These are phyloP conservation scores for Dictyostelium capitatum DNA, from an alignment of 78 protist species.

Conservation along the genomic window DNA sequence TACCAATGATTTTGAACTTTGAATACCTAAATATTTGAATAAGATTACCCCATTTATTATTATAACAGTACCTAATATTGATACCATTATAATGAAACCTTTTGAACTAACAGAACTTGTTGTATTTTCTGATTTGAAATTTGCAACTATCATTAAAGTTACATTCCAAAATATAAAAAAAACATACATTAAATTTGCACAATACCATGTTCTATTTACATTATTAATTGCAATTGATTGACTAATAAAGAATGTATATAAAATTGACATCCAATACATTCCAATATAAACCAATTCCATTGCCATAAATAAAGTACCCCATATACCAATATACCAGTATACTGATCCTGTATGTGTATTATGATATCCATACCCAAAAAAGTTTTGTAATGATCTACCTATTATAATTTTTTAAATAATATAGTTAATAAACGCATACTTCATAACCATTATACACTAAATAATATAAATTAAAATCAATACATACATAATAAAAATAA, in stretches of 20 bases:
- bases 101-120: neutral
- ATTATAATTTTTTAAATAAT: too few relatives aligned
- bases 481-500: neutral
- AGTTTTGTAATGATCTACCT: neutral
- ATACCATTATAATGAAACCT: neutral
- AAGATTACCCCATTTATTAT: neutral
- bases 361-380: neutral
- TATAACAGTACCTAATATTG: neutral
- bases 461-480: too few relatives aligned
- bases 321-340: neutral
- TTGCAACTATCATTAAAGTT: neutral
- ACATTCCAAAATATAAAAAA: neutral
- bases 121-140: neutral
- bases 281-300: neutral
- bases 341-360: neutral
- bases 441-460: too few relatives aligned
- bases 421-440: too few relatives aligned
- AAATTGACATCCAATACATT: neutral
- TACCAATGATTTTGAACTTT: neutral
- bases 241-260: neutral
- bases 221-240: neutral
- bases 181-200: neutral
- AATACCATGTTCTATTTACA: neutral
- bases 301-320: neutral
- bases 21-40: neutral